Evolutionary conservation across 2,329 filamentous ascomycete genomes (phyloP), one percentile per base, ranked within the genome.

Genomic region (Torrubiella hemipterigena): DNA sequence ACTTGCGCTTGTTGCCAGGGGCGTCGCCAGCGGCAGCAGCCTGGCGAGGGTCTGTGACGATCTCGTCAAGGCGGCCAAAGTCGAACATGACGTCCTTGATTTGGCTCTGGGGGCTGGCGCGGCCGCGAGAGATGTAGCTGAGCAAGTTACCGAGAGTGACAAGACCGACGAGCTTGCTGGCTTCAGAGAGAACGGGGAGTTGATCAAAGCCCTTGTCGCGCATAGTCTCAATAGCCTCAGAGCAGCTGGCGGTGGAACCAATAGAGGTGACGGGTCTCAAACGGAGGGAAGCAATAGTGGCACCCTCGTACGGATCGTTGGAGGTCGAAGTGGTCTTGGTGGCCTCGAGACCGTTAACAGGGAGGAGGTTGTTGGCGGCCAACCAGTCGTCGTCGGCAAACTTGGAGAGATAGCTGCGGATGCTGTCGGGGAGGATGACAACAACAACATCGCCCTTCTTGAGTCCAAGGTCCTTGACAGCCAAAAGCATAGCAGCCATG

Each of bases 311-410:
- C 9, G 81, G 71, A 51, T 93, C 81, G 29, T 48, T 46, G 12
- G 54, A 46, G 27, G 58, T 50, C 40, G 51, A 45, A 39, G 55
- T 41, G 47, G 48, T 36, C 52, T 55, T 30, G 51, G 65, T 38
- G 61, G 70, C 31, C 63, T 73, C 41, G 60, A 68, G 23, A 12
- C 57, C 61, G 39, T 59, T 56, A 40, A 59, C 52, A n/a, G 83
- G 74, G 17, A 96, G 71, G 16, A 98, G 82, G 52, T 89, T 81
- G 60, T 98, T 98, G 40, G 91, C 91, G 10, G 86, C 87, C 34
- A 98, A 77, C 93, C 91, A 98, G 64, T 96, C 91, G 52, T 98
- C 93, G 53, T 98, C 91, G 42, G 86, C 86, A 53, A 98, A 98
- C 72, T 98, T 98, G 63, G 81, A 89, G 17, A 98, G 75, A 56